These are phyloP conservation scores for Circinella minor DNA, from an alignment of 371 early-diverging fungal genomes.

Conservation along the genomic window DNA sequence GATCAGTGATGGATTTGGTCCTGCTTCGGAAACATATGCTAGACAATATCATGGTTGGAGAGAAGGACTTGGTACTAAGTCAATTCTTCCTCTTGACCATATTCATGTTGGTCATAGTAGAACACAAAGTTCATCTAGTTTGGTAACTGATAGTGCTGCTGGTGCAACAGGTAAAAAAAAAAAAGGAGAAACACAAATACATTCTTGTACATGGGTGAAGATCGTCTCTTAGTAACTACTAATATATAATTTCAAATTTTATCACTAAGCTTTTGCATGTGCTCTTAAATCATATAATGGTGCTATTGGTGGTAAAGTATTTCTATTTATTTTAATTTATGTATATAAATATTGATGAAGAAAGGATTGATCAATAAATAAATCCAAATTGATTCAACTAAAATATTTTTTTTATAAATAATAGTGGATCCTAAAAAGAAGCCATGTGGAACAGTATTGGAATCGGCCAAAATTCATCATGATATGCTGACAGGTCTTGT, in stretches of 20 bases:
- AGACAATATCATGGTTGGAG: slow-evolving; percentile 73
- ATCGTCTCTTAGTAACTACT: too few species aligned
- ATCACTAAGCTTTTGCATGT: slow-evolving; percentile 75
- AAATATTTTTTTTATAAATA: too few species aligned
- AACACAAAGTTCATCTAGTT: slow-evolving; percentile 79
- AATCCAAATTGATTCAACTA: too few species aligned
- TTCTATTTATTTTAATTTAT: neutral
- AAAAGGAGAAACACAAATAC: neutral
- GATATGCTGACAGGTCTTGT: slow-evolving; percentile 90
- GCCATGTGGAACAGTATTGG: slow-evolving; percentile 93
- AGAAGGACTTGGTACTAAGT: slow-evolving; percentile 45
- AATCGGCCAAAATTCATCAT: slow-evolving; percentile 82
- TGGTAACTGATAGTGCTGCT: slow-evolving; percentile 95
- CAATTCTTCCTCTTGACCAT: slow-evolving; percentile 74
- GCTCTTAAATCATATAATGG: slow-evolving; percentile 87
- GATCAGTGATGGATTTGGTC: slow-evolving; percentile 94
- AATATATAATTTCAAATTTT: too few species aligned
- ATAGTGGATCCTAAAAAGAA: slow-evolving; percentile 58
- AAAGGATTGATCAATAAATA: too few species aligned
- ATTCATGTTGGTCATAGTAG: slow-evolving; percentile 88
- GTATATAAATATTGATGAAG: too few species aligned
- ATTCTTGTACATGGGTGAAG: too few species aligned
- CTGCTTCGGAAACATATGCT: slow-evolving; percentile 92
- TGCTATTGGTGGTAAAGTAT: slow-evolving; percentile 72
- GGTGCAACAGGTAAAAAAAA: slow-evolving; percentile 74